phyloP scores from a whole-genome alignment of 805 yeast species.

The Cyberlindnera euphorbiae region DNA sequence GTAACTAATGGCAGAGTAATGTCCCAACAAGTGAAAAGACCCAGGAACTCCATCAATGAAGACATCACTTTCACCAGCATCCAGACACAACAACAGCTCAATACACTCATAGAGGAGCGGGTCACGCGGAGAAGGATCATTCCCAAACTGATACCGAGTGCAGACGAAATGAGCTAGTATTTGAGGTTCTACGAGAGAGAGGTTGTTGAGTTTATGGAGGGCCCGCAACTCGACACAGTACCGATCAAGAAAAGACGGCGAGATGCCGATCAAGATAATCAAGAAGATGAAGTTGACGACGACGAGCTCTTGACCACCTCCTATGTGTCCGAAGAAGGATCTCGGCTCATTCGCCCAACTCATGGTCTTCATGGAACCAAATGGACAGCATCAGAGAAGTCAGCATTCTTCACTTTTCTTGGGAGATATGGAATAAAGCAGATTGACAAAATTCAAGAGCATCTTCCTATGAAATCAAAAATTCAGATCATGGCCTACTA shows the following conservation, averaged over 20 bases:
- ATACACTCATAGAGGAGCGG: too few relatives aligned
- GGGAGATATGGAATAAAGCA: constrained; percentile 46
- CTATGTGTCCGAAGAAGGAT: background rate
- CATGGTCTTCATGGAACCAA: constrained; percentile 3
- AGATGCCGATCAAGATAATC: background rate
- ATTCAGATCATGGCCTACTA: constrained; percentile 45
- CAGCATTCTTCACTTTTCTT: constrained; percentile 43
- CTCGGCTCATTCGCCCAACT: background rate
- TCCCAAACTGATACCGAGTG: background rate
- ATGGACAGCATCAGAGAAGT: constrained; percentile 37
- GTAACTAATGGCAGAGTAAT: too few relatives aligned
- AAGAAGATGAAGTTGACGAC: background rate
- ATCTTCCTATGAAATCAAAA: constrained; percentile 38
- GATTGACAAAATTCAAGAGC: constrained; percentile 34
- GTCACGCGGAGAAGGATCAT: too few relatives aligned
- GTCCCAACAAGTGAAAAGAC: too few relatives aligned
- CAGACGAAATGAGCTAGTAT: background rate
- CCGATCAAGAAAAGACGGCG: too few relatives aligned
- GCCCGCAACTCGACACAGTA: too few relatives aligned
- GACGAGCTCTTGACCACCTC: background rate
- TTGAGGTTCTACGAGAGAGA: background rate
- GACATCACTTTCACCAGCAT: too few relatives aligned
- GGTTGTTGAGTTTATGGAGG: background rate
- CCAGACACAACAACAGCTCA: too few relatives aligned
- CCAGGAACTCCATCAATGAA: too few relatives aligned